A percentile compares a stretch with the other conserved stretches of the same genome.
phyloP scores from a whole-genome alignment of 257 asterid genomes.

The Lantana camara region DNA sequence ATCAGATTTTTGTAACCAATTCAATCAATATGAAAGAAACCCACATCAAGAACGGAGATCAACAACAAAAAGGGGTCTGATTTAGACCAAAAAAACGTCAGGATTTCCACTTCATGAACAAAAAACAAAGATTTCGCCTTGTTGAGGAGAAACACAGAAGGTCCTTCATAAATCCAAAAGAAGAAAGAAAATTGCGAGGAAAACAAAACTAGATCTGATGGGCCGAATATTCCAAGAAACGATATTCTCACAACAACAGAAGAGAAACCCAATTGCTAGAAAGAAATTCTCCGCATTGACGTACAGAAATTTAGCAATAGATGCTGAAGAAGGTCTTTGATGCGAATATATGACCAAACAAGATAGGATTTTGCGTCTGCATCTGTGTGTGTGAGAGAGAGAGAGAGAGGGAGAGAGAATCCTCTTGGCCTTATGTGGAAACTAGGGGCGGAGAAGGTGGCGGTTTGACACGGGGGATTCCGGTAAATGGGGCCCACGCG shows the following conservation, averaged over 20 bases:
- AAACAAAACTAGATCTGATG: conserved; percentile 26
- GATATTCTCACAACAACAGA: neutral
- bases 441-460: conserved; percentile 60
- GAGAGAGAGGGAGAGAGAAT: conserved; percentile 13
- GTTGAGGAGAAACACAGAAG: neutral
- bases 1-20: conserved; percentile 18
- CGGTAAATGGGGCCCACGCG: conserved; percentile 29
- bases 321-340: neutral
- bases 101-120: neutral
- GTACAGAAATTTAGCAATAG: conserved; percentile 1
- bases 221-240: neutral
- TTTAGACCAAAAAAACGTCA: neutral
- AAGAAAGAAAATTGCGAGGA: neutral
- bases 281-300: neutral
- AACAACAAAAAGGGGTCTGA: conserved; percentile 22
- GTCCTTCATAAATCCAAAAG: neutral
- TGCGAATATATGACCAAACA: neutral
- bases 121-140: neutral
- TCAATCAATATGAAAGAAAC: conserved; percentile 21
- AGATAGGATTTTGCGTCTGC: neutral
- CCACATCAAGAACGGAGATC: conserved; percentile 21
- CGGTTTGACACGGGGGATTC: conserved; percentile 34
- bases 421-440: no score
- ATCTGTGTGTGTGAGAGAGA: conserved; percentile 2
- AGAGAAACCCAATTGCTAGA: neutral